phyloP scores from a whole-genome alignment of 345 rosid species.

The Eucalyptus marginata region DNA sequence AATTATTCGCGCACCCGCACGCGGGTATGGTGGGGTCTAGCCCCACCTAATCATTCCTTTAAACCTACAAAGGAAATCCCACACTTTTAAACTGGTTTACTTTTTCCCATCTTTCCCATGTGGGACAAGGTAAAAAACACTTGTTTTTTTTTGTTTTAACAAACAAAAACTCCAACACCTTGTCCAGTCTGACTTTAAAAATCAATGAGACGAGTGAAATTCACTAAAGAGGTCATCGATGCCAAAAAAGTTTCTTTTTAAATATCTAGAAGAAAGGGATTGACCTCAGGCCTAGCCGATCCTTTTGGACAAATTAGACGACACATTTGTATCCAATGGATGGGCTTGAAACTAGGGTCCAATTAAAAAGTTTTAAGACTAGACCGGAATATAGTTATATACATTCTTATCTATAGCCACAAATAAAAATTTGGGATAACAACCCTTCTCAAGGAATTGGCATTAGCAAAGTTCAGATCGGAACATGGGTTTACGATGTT shows the following conservation, averaged over 20 bases:
- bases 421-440: not conserved
- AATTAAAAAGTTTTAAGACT: not conserved
- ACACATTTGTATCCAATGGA: not conserved
- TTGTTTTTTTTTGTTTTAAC: too few species aligned
- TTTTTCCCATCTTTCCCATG: too few species aligned
- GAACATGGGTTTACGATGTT: not conserved
- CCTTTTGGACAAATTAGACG: not conserved
- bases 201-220: not conserved
- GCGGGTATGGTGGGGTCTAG: too few species aligned
- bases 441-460: not conserved
- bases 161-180: too few species aligned
- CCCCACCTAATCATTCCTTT: too few species aligned
- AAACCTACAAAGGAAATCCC: too few species aligned
- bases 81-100: too few species aligned
- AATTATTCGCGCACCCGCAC: too few species aligned
- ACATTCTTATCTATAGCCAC: not conserved
- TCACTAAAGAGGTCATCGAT: not conserved
- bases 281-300: rapidly evolving
- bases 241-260: not conserved
- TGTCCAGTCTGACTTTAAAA: rapidly evolving
- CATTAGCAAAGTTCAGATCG: not conserved
- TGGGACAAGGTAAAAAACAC: too few species aligned
- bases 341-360: not conserved
- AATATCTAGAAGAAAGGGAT: not conserved
- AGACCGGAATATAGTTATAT: not conserved